Evolutionary conservation across 306 rosid species (phyloP), one percentile per base, ranked within the genome.

Genomic region (Cucumis cinereus): DNA sequence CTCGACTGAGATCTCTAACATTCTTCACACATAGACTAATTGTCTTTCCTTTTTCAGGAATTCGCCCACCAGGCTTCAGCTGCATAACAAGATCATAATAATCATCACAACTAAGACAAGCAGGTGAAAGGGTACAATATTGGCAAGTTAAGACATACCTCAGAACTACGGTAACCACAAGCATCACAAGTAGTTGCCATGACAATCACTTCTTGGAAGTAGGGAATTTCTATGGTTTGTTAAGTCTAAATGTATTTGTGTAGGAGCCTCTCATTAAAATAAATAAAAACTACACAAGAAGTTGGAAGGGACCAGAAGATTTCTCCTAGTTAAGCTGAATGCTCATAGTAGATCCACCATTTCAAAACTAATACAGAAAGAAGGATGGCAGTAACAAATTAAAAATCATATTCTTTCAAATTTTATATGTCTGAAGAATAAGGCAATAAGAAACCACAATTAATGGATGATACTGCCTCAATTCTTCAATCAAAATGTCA

Each of bases 171-270:
- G 83, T 94, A 92, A 82, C 97, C 98, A 60, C 98, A 94, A 17
- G 83, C 38, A 61, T 94, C 98, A 82, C 97, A 94, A n/a, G 96
- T 94, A 73, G 97, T 86, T 68, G 98, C 98, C 97, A 94, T 94
- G 75, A 92, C 97, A 1, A 94, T 90, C 62, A 92, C 98, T 89
- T 94, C 95, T 85, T 91, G 93, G 82, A 94, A 94, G 79, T 94
- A 94, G 28, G 98, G 98, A 84, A 94, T 94, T n/a, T 94, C 97
- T 94, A 73, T 50, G 43, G 4, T 47, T 62, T 43, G 86, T 92
- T 81, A 90, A 87, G 96, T 68, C 77, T 79, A 78, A 83, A 75
- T 57, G 74, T 23, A 13, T 43, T 23, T 69, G 56, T 43, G 74
- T 43, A 69, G 7, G 47, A 63, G 45, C 47, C 26, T 35, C 26